Evolutionary conservation across 106 monocot species (phyloP).

Genomic region (Allium fistulosum): DNA sequence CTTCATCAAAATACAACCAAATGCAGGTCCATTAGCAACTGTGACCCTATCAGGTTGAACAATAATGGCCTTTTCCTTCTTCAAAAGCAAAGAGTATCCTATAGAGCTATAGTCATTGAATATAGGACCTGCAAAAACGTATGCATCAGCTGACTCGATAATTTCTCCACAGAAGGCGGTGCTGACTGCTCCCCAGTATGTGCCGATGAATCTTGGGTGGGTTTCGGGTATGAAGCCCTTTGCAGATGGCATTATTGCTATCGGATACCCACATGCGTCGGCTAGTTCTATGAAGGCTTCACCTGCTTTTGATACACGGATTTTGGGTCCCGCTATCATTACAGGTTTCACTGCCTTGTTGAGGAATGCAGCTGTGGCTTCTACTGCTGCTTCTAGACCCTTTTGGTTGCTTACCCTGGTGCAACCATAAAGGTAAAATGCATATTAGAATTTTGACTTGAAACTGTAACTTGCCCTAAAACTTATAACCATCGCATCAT

Average conservation of each 20-base stretch:
- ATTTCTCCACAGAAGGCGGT: conserved; percentile 61
- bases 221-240: conserved; percentile 55
- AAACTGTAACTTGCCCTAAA: too few species aligned
- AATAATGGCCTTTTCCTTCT: conserved; percentile 64
- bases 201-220: conserved; percentile 47
- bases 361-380: conserved; percentile 34
- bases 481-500: too few species aligned
- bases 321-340: conserved; percentile 45
- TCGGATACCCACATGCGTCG: conserved; percentile 30
- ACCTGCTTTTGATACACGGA: conserved; percentile 42
- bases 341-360: conserved; percentile 68
- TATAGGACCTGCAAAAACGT: conserved; percentile 65
- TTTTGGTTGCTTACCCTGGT: conserved; percentile 38
- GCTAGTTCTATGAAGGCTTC: conserved; percentile 50
- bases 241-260: conserved; percentile 52
- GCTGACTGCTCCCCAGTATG: conserved; percentile 72
- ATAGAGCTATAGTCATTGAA: conserved; percentile 77
- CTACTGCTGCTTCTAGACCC: conserved; percentile 43
- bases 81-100: conserved; percentile 58
- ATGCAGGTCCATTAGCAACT: conserved; percentile 38
- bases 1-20: conserved; percentile 55
- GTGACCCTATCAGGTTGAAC: conserved; percentile 47
- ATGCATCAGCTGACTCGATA: conserved; percentile 58
- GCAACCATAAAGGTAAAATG: too few species aligned
- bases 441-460: too few species aligned